Conservation (phyloP, 805 yeast genomes). For the Saccharomycopsis capsularis region DNA sequence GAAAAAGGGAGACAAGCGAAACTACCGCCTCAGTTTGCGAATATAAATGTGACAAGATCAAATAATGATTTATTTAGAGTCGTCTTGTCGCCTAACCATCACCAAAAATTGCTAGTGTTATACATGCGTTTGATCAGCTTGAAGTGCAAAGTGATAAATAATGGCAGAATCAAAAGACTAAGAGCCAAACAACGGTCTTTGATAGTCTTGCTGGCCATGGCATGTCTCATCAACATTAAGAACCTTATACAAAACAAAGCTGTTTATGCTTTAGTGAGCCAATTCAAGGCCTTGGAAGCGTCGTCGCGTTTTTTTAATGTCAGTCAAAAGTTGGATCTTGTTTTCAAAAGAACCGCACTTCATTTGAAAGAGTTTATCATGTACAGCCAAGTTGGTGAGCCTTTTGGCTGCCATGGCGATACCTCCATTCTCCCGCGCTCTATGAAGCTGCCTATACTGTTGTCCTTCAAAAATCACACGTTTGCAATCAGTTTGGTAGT, state of each 20-base stretch:
- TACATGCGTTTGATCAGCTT: too few relatives aligned
- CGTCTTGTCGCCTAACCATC: too few relatives aligned
- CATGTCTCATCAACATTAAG: too few relatives aligned
- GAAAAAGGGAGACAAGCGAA: background rate
- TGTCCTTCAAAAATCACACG: background rate
- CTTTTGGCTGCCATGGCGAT: background rate
- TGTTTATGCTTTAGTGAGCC: background rate
- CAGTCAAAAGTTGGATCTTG: constrained; percentile 1
- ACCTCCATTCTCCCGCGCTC: background rate
- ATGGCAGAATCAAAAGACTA: too few relatives aligned
- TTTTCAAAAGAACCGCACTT: constrained; percentile 2
- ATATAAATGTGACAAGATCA: too few relatives aligned
- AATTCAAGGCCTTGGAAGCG: background rate
- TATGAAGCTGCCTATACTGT: background rate
- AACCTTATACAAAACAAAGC: background rate
- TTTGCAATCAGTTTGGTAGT: background rate
- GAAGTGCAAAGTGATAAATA: too few relatives aligned
- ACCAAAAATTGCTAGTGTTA: too few relatives aligned
- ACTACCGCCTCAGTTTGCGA: background rate
- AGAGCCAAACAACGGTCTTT: too few relatives aligned
- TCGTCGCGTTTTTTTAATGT: background rate
- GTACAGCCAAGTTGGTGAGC: background rate
- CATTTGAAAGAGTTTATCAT: constrained; percentile 5
- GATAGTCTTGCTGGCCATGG: too few relatives aligned
- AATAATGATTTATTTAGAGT: too few relatives aligned